phyloP scores from a whole-genome alignment of 306 rosid genomes.

The Vicia villosa region DNA sequence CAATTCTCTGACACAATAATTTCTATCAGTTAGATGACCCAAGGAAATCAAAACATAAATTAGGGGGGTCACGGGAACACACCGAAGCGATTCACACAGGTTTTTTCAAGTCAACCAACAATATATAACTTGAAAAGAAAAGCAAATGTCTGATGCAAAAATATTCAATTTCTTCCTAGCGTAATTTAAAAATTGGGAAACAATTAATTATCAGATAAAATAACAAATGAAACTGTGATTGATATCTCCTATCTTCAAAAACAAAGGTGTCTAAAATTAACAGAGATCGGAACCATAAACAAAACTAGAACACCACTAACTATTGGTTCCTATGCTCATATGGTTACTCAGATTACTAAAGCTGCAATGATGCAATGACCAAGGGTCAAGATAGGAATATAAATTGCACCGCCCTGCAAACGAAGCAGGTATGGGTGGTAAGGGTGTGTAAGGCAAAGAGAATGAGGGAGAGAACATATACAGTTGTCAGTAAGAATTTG shows the following conservation, averaged over 20 bases:
- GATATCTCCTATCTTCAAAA: not conserved
- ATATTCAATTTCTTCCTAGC: not conserved
- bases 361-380: not conserved
- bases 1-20: slow-evolving; percentile 71
- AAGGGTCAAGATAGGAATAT: not conserved
- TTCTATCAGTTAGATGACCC: slow-evolving; percentile 28
- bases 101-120: slow-evolving; percentile 13
- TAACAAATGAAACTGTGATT: slow-evolving; percentile 8
- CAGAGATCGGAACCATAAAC: not conserved
- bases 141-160: slow-evolving; percentile 2
- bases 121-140: slow-evolving; percentile 2
- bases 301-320: not conserved
- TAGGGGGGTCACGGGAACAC: slow-evolving; percentile 11
- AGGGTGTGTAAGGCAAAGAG: slow-evolving; percentile 9
- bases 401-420: not conserved
- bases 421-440: not conserved
- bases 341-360: slow-evolving; percentile 2
- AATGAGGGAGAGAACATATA: not conserved
- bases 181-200: not conserved
- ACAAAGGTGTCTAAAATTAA: not conserved
- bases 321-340: not conserved
- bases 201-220: not conserved
- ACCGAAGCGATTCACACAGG: not conserved
- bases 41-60: slow-evolving; percentile 4
- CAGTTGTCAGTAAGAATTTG: not conserved